Conservation (phyloP, 73 alveolate species). For the Symbiodinium natans region DNA sequence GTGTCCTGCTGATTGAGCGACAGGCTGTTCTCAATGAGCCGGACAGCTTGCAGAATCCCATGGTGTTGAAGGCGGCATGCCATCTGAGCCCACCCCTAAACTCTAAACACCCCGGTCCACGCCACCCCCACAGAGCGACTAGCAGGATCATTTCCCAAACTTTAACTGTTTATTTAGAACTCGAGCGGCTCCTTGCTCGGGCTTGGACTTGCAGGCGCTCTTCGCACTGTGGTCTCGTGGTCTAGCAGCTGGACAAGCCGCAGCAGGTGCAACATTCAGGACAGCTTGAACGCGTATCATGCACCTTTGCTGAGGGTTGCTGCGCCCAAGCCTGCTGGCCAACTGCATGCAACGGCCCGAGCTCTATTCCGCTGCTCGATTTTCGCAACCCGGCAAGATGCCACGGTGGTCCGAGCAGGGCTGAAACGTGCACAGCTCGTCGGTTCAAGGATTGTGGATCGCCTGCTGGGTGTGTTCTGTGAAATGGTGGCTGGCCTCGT, state of each 20-base stretch:
- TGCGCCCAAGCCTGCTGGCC: not conserved
- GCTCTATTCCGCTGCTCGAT: too few species aligned
- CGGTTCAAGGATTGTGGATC: constrained; percentile 37
- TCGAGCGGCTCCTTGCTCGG: too few species aligned
- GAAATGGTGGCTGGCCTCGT: constrained; percentile 6
- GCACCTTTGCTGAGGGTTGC: not conserved
- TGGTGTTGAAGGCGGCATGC: constrained; percentile 36
- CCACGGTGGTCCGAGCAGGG: too few species aligned
- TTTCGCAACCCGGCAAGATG: too few species aligned
- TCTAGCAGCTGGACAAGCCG: constrained; percentile 3
- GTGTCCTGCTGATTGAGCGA: not conserved
- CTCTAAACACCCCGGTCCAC: too few species aligned
- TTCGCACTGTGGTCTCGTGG: constrained; percentile 50
- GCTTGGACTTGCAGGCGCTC: constrained; percentile 12
- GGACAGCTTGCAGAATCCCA: constrained; percentile 41
- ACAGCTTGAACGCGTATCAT: not conserved
- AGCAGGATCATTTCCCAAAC: too few species aligned
- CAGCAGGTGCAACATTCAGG: not conserved
- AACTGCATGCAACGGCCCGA: not conserved
- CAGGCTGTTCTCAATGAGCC: not conserved
- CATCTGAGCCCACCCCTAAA: not conserved
- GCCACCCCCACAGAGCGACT: not conserved
- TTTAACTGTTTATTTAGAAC: too few species aligned
- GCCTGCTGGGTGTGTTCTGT: constrained; percentile 17
- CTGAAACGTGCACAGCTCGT: too few species aligned